Conservation (phyloP, 2,329 filamentous ascomycete species). For the Tricladium varicosporioides region DNA sequence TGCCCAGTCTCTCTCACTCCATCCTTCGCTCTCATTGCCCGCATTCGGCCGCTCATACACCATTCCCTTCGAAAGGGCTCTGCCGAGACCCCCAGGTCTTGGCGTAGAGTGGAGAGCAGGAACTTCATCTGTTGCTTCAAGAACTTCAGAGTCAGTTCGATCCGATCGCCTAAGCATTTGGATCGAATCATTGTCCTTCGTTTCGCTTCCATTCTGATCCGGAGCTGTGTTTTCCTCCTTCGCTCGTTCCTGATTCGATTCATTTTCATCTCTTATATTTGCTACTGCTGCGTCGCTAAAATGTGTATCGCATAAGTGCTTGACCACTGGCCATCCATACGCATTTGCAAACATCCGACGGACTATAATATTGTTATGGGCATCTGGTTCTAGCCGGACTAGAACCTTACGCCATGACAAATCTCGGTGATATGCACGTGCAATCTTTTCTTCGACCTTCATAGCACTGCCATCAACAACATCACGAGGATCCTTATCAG, state of each 20-base stretch:
- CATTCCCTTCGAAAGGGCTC: slow-evolving; percentile 9
- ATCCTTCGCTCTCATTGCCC: slow-evolving; percentile 33
- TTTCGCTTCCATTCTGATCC: slow-evolving; percentile 65
- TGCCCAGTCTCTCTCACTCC: slow-evolving; percentile 65
- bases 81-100: slow-evolving; percentile 19
- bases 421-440: slow-evolving; percentile 87
- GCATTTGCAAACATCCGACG: slow-evolving; percentile 96
- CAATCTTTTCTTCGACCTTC: slow-evolving; percentile 97
- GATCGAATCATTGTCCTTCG: slow-evolving; percentile 35
- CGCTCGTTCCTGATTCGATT: slow-evolving; percentile 67
- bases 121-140: slow-evolving; percentile 42
- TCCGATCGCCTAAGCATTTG: slow-evolving; percentile 35
- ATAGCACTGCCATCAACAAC: slow-evolving; percentile 64
- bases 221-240: slow-evolving; percentile 56
- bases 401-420: slow-evolving; percentile 96
- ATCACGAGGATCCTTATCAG: slow-evolving; percentile 44
- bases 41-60: background rate
- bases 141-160: slow-evolving; percentile 45
- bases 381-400: slow-evolving; percentile 91
- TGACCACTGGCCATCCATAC: slow-evolving; percentile 94
- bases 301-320: slow-evolving; percentile 92
- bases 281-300: slow-evolving; percentile 75
- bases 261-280: slow-evolving; percentile 64
- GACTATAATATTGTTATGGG: slow-evolving; percentile 98
- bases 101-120: slow-evolving; percentile 26